Evolutionary conservation across 306 rosid genomes (phyloP).

Genomic region (Cucurbita pepo): DNA sequence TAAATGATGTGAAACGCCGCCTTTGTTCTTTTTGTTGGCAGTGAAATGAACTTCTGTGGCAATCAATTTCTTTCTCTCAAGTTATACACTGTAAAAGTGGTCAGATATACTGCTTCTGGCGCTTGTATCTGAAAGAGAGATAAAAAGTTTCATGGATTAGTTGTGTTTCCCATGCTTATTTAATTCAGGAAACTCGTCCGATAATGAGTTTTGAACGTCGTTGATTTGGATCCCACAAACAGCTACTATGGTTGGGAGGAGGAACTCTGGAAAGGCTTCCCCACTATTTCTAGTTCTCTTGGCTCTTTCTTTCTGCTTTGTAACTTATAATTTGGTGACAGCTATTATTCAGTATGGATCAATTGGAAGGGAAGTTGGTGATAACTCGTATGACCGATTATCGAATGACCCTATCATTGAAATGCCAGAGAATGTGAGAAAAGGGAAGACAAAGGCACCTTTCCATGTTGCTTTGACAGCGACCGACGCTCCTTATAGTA

Average conservation of each 20-base stretch:
- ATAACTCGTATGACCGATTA: constrained; percentile 12
- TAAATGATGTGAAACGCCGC: not conserved
- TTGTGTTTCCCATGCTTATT: not conserved
- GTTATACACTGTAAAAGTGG: not conserved
- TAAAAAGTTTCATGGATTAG: not conserved
- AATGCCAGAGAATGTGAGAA: constrained; percentile 58
- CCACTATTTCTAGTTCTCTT: constrained; percentile 47
- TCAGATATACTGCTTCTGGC: not conserved
- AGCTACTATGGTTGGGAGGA: constrained; percentile 29
- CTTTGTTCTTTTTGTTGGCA: not conserved
- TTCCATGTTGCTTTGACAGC: constrained; percentile 91
- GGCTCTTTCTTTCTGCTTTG: constrained; percentile 67
- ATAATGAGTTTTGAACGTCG: not conserved
- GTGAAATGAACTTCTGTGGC: not conserved
- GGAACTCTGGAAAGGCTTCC: constrained; percentile 47
- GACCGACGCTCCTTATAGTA: constrained; percentile 69
- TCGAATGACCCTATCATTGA: constrained; percentile 50
- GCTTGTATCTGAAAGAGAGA: not conserved
- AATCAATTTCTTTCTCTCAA: not conserved
- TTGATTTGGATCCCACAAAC: not conserved
- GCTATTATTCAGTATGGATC: constrained; percentile 43
- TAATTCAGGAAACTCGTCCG: not conserved
- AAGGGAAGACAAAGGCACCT: constrained; percentile 29
- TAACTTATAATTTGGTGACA: constrained; percentile 59
- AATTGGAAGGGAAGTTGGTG: constrained; percentile 17